A percentile compares a stretch with the other conserved stretches of the same genome.
Conservation (phyloP, 2,329 filamentous ascomycete species). For the Aspergillus fischeri region DNA sequence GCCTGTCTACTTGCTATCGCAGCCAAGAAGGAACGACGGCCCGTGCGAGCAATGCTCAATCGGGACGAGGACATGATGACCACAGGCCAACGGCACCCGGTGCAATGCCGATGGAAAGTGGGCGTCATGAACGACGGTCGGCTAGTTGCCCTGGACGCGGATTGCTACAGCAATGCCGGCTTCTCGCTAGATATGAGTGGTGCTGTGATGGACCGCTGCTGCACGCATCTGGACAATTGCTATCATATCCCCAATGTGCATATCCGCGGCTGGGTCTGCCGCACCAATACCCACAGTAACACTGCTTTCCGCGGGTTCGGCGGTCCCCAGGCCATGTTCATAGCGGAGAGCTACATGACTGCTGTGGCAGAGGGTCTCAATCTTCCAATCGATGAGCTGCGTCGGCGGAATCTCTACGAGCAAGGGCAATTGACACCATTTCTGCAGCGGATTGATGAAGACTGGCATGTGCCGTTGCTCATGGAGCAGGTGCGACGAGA, state of each 20-base stretch:
- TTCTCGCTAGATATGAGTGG: constrained; percentile 67
- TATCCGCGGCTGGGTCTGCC: constrained; percentile 80
- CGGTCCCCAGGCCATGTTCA: constrained; percentile 93
- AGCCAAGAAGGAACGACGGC: constrained; percentile 75
- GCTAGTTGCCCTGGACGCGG: constrained; percentile 81
- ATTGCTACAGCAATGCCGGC: constrained; percentile 88
- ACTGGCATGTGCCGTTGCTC: constrained; percentile 97
- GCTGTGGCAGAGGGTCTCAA: constrained; percentile 84
- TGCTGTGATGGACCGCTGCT: constrained; percentile 78
- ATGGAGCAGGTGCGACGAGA: constrained; percentile 83
- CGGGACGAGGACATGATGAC: constrained; percentile 93
- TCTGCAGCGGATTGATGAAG: constrained; percentile 72
- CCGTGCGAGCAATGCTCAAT: constrained; percentile 92
- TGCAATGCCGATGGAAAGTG: constrained; percentile 86
- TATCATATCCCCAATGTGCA: constrained; percentile 88
- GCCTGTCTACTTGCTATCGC: constrained; percentile 80
- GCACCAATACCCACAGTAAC: constrained; percentile 96
- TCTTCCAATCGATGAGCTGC: constrained; percentile 76
- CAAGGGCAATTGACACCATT: constrained; percentile 77
- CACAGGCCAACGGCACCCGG: constrained; percentile 89
- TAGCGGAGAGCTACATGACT: constrained; percentile 82
- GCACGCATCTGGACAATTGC: constrained; percentile 83
- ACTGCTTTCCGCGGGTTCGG: constrained; percentile 97
- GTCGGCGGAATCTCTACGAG: constrained; percentile 86
- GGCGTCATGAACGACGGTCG: constrained; percentile 91